Percentiles rank a stretch among this genome's conserved stretches.
phyloP scores from a whole-genome alignment of 495 filamentous ascomycete genomes.

The Penicillium fimorum region DNA sequence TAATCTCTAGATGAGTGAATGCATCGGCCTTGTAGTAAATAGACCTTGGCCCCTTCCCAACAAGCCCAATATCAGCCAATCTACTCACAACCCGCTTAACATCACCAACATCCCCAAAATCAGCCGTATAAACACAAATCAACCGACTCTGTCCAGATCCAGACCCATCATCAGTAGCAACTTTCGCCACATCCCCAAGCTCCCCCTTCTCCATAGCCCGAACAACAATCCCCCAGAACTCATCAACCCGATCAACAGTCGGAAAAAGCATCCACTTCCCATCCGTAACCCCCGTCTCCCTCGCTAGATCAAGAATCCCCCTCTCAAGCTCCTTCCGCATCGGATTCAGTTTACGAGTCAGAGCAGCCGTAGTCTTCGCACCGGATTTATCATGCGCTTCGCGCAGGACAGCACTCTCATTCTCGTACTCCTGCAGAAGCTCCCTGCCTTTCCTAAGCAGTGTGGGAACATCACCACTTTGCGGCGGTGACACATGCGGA shows the following conservation, averaged over 20 bases:
- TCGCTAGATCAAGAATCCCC: slow-evolving; percentile 56
- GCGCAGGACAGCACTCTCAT: slow-evolving; percentile 38
- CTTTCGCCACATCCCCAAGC: slow-evolving; percentile 68
- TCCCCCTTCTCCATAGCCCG: slow-evolving; percentile 60
- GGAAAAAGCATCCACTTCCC: slow-evolving; percentile 91
- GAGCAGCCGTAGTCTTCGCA: slow-evolving; percentile 32
- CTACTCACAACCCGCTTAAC: slow-evolving; percentile 62
- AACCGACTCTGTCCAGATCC: slow-evolving; percentile 41
- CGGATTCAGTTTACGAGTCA: slow-evolving; percentile 51
- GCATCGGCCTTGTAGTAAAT: slow-evolving; percentile 86
- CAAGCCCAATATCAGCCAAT: slow-evolving; percentile 59
- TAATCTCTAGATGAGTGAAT: slow-evolving; percentile 69
- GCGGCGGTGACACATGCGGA: slow-evolving; percentile 36
- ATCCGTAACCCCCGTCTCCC: slow-evolving; percentile 50
- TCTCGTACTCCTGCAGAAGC: slow-evolving; percentile 43
- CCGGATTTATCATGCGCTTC: slow-evolving; percentile 35
- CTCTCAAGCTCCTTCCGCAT: slow-evolving; percentile 50
- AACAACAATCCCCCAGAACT: slow-evolving; percentile 61
- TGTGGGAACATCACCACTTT: slow-evolving; percentile 34
- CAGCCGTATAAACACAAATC: slow-evolving; percentile 74
- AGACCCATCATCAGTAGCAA: slow-evolving; percentile 53
- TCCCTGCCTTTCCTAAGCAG: slow-evolving; percentile 45
- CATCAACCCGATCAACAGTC: slow-evolving; percentile 52
- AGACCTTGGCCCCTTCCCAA: slow-evolving; percentile 42
- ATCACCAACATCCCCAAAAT: slow-evolving; percentile 68